Conservation (phyloP, 352 stramenopile species). For the Pythium insidiosum region DNA sequence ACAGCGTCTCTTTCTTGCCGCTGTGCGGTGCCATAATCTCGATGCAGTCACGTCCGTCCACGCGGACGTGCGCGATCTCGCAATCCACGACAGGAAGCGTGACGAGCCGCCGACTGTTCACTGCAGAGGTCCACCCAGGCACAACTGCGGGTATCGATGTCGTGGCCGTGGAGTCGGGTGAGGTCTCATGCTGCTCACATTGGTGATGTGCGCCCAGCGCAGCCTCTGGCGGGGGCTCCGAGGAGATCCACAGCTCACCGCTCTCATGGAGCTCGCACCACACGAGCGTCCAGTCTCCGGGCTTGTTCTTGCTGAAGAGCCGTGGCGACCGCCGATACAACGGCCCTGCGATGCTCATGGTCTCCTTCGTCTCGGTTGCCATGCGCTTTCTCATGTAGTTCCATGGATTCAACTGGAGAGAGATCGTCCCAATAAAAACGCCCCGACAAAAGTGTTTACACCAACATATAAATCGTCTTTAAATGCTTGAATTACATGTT, state of each 20-base stretch:
- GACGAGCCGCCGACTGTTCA: slow-evolving; percentile 37
- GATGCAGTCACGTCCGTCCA: slow-evolving; percentile 75
- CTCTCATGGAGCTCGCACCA: slow-evolving; percentile 69
- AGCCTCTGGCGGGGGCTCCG: slow-evolving; percentile 26
- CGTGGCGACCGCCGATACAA: slow-evolving; percentile 64
- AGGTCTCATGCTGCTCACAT: not conserved
- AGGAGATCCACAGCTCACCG: slow-evolving; percentile 60
- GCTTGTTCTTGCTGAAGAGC: slow-evolving; percentile 63
- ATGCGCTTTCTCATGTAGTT: not conserved
- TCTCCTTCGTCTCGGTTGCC: not conserved
- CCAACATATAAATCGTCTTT: not conserved
- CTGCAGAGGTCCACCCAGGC: not conserved
- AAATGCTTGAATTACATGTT: slow-evolving; percentile 4
- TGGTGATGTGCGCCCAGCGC: too few species aligned
- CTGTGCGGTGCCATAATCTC: slow-evolving; percentile 47
- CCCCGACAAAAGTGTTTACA: too few species aligned
- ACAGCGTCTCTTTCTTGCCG: slow-evolving; percentile 77
- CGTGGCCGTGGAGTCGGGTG: not conserved
- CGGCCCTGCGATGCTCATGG: slow-evolving; percentile 58
- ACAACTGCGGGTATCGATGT: not conserved
- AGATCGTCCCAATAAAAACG: not conserved
- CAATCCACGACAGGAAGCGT: slow-evolving; percentile 53
- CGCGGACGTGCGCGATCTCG: slow-evolving; percentile 75
- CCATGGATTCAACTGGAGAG: not conserved
- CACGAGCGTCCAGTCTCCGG: slow-evolving; percentile 70